Evolutionary conservation across 148 eudicot species (phyloP).

Genomic region (Chenopodium suecicum): DNA sequence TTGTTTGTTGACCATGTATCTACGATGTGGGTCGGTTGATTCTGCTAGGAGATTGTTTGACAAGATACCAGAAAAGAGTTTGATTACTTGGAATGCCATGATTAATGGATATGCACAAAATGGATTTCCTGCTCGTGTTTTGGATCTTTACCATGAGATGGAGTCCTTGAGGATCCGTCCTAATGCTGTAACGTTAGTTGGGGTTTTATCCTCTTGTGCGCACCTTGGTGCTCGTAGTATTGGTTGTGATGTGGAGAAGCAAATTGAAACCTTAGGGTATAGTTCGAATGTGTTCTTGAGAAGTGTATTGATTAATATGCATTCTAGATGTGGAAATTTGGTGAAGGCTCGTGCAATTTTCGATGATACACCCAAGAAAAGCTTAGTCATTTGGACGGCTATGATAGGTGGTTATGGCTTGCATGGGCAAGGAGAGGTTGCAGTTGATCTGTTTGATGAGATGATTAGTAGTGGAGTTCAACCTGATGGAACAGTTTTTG

Average conservation of each 20-base stretch:
- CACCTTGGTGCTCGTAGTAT: conserved; percentile 62
- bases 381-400: conserved; percentile 71
- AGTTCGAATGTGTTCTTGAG: conserved; percentile 44
- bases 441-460: conserved; percentile 57
- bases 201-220: conserved; percentile 76
- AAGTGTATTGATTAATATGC: conserved; percentile 70
- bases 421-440: conserved; percentile 71
- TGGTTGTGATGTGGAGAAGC: conserved; percentile 57
- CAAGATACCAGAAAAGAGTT: conserved; percentile 48
- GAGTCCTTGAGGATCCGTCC: conserved; percentile 39
- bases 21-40: conserved; percentile 53
- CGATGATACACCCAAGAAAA: conserved; percentile 50
- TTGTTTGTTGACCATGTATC: conserved; percentile 69
- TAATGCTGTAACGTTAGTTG: conserved; percentile 66
- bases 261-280: conserved; percentile 42
- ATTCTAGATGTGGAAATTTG: conserved; percentile 76
- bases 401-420: conserved; percentile 77
- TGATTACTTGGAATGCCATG: conserved; percentile 86
- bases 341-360: conserved; percentile 59
- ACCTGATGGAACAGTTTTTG: conserved; percentile 66
- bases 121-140: conserved; percentile 53
- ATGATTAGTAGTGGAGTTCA: conserved; percentile 57
- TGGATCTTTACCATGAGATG: conserved; percentile 63
- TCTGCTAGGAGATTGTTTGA: conserved; percentile 57
- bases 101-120: conserved; percentile 82